Base-by-base conservation (phyloP, 768 basidiomycete species). In the Lactarius vividus region DNA sequence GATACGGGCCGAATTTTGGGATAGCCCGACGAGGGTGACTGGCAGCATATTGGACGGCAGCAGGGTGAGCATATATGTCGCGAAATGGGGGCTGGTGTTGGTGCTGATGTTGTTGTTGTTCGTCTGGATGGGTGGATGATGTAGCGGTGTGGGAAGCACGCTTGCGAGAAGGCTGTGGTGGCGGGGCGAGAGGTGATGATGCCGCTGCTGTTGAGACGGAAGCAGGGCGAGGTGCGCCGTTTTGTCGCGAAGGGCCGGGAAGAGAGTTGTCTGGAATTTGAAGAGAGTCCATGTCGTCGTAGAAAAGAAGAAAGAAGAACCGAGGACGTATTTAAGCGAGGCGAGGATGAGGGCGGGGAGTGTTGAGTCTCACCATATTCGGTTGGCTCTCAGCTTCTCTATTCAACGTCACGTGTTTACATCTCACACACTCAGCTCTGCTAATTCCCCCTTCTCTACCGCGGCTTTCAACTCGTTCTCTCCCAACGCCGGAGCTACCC, bases 1-100 rank as follows among this genome's bases (percentile, higher is more conserved):
- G 81, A 76, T 99, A 99, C 0, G 96, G 94, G 0, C 97, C 97
- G 71, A 99, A 98, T 77, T 89, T 91, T 62, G 93, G 93, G 49
- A 94, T 94, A 29, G 87, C 86, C n/a, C 93, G 84, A 62, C 89
- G 82, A 8, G 92, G 92, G 72, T 94, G 92, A 0, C 91, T 88
- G 0, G 88, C 83, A 4, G 86, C 85, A 73, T 89, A 94, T n/a
- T 89, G 89, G 16, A 89, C 80, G 4, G 91, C 92, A 20, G 91
- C 91, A 1, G 92, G 92, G 74, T 94, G 92, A 2, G 88, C 82
- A 75, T 92, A 91, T 28, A 92, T 89, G 76, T 93, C 91, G 26
- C 86, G 82, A 74, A 84, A 85, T 1, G 78, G 79, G 7, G 82
- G 78, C 11, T 77, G 64, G 42, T 46, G 52, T 5, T 64, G 49